Conservation (phyloP, 495 filamentous ascomycete genomes). For the Penicillium bovifimosum region DNA sequence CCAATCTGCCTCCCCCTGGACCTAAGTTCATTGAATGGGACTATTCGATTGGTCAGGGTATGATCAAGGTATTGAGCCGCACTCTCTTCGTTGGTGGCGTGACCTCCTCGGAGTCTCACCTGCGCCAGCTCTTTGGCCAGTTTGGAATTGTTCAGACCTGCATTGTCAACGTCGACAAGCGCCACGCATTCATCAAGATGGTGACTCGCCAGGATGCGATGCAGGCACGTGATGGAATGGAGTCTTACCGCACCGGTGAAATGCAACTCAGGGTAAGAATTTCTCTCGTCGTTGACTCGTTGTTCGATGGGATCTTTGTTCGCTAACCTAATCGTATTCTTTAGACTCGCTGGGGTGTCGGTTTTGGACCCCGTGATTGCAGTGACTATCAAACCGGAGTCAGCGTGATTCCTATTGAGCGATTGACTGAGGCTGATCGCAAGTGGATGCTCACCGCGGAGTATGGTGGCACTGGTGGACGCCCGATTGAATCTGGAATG, state of each 20-base stretch:
- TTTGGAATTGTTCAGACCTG: slow-evolving; percentile 91
- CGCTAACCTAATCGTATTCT: not conserved
- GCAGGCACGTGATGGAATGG: slow-evolving; percentile 83
- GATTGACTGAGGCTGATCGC: slow-evolving; percentile 89
- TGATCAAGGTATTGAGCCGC: slow-evolving; percentile 89
- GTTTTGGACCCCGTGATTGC: slow-evolving; percentile 95
- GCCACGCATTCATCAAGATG: slow-evolving; percentile 99
- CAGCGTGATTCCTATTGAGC: slow-evolving; percentile 86
- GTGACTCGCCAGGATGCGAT: slow-evolving; percentile 79
- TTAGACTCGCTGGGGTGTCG: slow-evolving; percentile 94
- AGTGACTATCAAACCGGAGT: slow-evolving; percentile 90
- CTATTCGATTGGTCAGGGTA: slow-evolving; percentile 59
- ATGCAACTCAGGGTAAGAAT: slow-evolving; percentile 70
- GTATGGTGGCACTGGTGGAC: slow-evolving; percentile 86
- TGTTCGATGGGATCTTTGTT: slow-evolving; percentile 1
- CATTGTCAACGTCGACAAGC: slow-evolving; percentile 95
- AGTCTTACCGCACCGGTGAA: slow-evolving; percentile 63
- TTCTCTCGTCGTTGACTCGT: not conserved
- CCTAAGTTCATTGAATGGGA: slow-evolving; percentile 83
- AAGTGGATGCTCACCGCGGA: slow-evolving; percentile 97
- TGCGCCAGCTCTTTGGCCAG: slow-evolving; percentile 68
- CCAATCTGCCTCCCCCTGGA: slow-evolving; percentile 49
- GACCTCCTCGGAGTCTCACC: slow-evolving; percentile 75
- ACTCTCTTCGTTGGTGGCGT: slow-evolving; percentile 97
- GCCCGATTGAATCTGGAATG: slow-evolving; percentile 71